Evolutionary conservation across 192 early-diverging fungal genomes (phyloP).

Genomic region (Lunasporangiospora selenospora): DNA sequence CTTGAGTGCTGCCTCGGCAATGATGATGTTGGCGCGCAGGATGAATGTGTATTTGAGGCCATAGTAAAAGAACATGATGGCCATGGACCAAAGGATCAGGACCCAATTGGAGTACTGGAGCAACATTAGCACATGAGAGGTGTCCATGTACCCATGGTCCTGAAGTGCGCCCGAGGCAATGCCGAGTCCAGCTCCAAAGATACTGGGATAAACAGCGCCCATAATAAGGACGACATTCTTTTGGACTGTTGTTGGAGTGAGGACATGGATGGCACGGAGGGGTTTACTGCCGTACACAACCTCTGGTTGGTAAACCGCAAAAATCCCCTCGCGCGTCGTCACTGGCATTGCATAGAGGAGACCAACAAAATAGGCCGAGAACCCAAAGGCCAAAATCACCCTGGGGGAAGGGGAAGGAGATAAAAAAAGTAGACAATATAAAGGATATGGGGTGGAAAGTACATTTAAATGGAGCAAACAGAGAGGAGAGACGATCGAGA

Average conservation of each 20-base stretch:
- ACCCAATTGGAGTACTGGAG: conserved; percentile 44
- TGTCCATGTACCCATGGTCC: conserved; percentile 12
- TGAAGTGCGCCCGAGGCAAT: conserved; percentile 23
- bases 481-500: background rate
- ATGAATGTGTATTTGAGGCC: conserved; percentile 47
- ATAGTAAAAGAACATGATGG: conserved; percentile 41
- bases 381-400: conserved; percentile 15
- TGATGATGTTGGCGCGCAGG: conserved; percentile 44
- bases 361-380: conserved; percentile 37
- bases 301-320: conserved; percentile 44
- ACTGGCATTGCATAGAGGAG: conserved; percentile 47
- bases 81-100: conserved; percentile 38
- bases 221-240: conserved; percentile 35
- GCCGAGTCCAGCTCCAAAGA: conserved; percentile 26
- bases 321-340: conserved; percentile 42
- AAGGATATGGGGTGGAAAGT: too few relatives aligned
- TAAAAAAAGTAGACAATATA: background rate
- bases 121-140: conserved; percentile 8
- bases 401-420: too few relatives aligned
- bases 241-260: conserved; percentile 35
- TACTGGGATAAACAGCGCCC: conserved; percentile 24
- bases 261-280: conserved; percentile 27
- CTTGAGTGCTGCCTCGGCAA: conserved; percentile 41
- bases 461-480: too few relatives aligned
- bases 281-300: conserved; percentile 18